phyloP scores from a whole-genome alignment of 2,329 filamentous ascomycete genomes.

The Cercospora sp. region DNA sequence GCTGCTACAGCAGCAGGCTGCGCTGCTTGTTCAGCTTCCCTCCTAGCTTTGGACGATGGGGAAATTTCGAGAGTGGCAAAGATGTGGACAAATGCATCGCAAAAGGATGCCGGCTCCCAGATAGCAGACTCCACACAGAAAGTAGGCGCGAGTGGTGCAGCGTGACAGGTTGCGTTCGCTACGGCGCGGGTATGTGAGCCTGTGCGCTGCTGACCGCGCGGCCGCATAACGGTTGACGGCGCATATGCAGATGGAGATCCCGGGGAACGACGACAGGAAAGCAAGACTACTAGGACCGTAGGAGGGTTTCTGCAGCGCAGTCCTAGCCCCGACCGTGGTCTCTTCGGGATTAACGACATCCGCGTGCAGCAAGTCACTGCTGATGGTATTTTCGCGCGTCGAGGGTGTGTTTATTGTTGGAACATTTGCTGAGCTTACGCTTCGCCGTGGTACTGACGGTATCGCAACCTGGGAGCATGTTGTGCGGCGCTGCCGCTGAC shows the following conservation, averaged over 20 bases:
- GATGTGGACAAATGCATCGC: not conserved
- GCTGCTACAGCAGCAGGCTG: slow-evolving; percentile 9
- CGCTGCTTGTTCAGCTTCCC: not conserved
- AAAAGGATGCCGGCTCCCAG: not conserved
- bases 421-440: not conserved
- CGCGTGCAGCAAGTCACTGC: not conserved
- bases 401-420: not conserved
- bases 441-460: not conserved
- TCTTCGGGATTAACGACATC: not conserved
- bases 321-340: not conserved
- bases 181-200: not conserved
- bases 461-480: not conserved
- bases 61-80: not conserved
- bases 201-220: not conserved
- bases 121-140: not conserved
- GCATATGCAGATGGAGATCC: not conserved
- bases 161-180: slow-evolving; percentile 6
- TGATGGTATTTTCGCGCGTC: not conserved
- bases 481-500: not conserved
- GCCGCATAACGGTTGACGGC: not conserved
- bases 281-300: not conserved
- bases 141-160: not conserved
- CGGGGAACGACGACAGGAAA: not conserved
- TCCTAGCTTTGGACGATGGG: not conserved
- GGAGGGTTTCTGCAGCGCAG: not conserved